Evolutionary conservation across 257 asterid genomes (phyloP).

Genomic region (Penstemon davidsonii): DNA sequence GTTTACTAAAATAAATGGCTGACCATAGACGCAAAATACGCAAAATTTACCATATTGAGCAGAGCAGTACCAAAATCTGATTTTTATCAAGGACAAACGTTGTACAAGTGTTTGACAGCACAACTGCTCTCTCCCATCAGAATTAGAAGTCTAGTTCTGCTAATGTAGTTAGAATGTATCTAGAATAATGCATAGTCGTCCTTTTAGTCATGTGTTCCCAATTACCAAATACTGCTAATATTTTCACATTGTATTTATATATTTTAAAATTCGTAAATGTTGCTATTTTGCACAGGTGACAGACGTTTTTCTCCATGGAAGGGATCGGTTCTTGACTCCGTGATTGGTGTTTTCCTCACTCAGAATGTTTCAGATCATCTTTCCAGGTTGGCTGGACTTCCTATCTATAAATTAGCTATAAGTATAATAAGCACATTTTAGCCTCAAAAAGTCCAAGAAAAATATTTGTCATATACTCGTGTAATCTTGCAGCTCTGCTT

Average conservation of each 20-base stretch:
- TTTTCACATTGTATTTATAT: conserved; percentile 21
- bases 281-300: conserved; percentile 45
- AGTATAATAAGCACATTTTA: too few relatives aligned
- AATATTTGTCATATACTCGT: conserved; percentile 11
- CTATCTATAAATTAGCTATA: conserved; percentile 15
- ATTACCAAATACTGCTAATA: neutral
- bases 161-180: too few relatives aligned
- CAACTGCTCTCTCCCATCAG: neutral
- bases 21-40: too few relatives aligned
- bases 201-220: too few relatives aligned
- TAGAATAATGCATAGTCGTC: too few relatives aligned
- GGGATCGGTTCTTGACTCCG: conserved; percentile 78
- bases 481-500: conserved; percentile 63
- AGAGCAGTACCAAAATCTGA: too few relatives aligned
- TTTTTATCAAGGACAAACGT: too few relatives aligned
- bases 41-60: too few relatives aligned
- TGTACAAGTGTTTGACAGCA: too few relatives aligned
- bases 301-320: conserved; percentile 73
- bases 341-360: conserved; percentile 70
- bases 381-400: conserved; percentile 52
- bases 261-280: conserved; percentile 1
- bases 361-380: conserved; percentile 76
- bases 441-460: conserved; percentile 1
- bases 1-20: too few relatives aligned
- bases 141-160: neutral